Evolutionary conservation across 192 early-diverging fungal species (phyloP), one percentile per base, ranked within the genome.

Genomic region (Jimgerdemannia lactiflua): DNA sequence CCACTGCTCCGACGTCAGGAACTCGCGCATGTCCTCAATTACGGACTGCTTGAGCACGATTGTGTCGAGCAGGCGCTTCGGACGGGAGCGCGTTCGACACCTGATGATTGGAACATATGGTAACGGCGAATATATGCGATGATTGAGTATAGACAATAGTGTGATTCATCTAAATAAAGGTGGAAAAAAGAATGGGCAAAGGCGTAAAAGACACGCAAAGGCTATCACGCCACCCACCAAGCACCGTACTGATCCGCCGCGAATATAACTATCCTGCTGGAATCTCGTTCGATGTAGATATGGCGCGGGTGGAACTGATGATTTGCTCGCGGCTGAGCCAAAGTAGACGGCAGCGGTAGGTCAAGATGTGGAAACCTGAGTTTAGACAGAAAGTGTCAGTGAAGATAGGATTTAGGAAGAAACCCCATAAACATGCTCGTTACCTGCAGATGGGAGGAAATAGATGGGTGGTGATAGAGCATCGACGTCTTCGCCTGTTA

Each of bases 181-280:
- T 29, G 29, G 49, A 59, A 14, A 70, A 70, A 4, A 9, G 39
- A 42, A 74, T 69, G 8, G 49, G 14, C 8, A 14, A 14, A 59
- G 8, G 49, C 14, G 49, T 59, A 59, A 29, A 29, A 29, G 14
- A 2, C 14, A 59, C 49, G 49, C 49, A 6, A 14, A 67, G 17
- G 77, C 67, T 14, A 1, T 6, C 6, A 59, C 49, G 8, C 49
- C 49, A 59, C 49, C 8, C 49, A 59, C 92, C 92, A 93, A 44
- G 84, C 86, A 7, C 90, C 91, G 73, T 92, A 93, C 69, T 91
- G 86, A 80, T 92, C 91, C 11, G 85, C 89, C 14, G 87, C 85
- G 70, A 87, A 91, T 6, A 92, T 88, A 19, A 92, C 85, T 4
- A 90, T 92, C 6, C 90, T 71, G 4, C 83, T 77, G 29, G 86